These are phyloP conservation scores for Phalaenopsis aphrodite DNA, from an alignment of 106 monocot genomes.

Conservation along the genomic window DNA sequence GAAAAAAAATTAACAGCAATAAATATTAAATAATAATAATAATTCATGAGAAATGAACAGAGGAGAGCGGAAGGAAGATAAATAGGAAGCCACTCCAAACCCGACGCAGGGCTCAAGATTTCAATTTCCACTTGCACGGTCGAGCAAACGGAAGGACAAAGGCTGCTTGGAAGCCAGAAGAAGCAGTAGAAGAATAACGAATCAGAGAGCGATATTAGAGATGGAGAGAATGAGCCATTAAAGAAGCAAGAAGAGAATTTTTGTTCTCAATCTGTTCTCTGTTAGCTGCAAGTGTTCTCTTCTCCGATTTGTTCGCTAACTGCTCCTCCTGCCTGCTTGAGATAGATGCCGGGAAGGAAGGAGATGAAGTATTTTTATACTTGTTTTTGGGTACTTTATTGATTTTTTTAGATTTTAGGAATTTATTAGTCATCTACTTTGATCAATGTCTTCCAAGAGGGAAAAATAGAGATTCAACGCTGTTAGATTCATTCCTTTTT, in stretches of 20 bases:
- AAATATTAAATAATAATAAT: not conserved
- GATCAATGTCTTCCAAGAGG: not conserved
- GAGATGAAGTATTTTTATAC: not conserved
- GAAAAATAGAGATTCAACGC: not conserved
- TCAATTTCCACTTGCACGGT: slow-evolving; percentile 1
- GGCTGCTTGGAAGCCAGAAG: not conserved
- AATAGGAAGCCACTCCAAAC: slow-evolving; percentile 2
- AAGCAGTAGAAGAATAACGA: not conserved
- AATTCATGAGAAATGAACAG: not conserved
- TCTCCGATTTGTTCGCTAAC: not conserved
- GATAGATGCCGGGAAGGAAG: not conserved
- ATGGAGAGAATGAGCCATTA: not conserved
- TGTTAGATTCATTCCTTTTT: not conserved
- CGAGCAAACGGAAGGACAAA: not conserved
- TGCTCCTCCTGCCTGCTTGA: not conserved
- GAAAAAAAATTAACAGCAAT: no score
- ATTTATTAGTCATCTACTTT: not conserved
- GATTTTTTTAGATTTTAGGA: not conserved
- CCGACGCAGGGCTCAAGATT: slow-evolving; percentile 5
- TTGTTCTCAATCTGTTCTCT: not conserved
- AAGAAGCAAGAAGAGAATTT: not conserved
- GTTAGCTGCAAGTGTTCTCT: not conserved
- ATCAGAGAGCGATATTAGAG: no score
- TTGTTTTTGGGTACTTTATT: not conserved
- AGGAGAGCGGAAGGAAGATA: not conserved